Evolutionary conservation across 2,329 filamentous ascomycete genomes (phyloP).

Genomic region (Aspergillus fumigatus): DNA sequence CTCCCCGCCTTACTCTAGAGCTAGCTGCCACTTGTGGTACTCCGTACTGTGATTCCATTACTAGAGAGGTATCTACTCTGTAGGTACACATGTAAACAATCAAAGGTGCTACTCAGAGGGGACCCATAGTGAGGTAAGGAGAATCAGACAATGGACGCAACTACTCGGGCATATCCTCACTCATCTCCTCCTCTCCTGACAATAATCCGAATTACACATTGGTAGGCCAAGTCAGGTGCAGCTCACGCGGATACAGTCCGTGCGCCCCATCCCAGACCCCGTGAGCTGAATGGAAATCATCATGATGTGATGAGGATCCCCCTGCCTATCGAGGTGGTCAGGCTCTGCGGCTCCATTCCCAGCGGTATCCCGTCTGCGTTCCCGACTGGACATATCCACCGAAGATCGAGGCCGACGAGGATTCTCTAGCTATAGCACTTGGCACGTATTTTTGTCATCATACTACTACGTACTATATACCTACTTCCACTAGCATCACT

Average conservation of each 20-base stretch:
- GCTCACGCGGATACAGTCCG: constrained; percentile 21
- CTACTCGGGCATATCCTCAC: no score
- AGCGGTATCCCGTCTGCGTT: constrained; percentile 17
- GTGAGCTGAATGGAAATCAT: neutral
- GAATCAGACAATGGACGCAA: no score
- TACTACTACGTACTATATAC: neutral
- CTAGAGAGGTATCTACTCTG: no score
- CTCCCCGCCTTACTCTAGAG: neutral
- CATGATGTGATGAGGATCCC: constrained; percentile 6
- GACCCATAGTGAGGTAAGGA: neutral
- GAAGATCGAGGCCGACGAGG: constrained; percentile 7
- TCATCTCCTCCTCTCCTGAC: constrained; percentile 3
- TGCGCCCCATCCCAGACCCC: constrained; percentile 7
- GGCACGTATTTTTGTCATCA: neutral
- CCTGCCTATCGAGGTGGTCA: constrained; percentile 9
- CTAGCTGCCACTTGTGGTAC: no score
- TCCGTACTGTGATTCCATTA: no score
- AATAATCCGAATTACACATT: constrained; percentile 1
- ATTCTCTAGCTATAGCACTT: neutral
- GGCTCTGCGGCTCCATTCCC: constrained; percentile 18
- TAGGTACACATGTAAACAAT: no score
- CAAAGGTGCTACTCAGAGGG: neutral
- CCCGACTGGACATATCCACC: constrained; percentile 4
- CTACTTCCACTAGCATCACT: neutral
- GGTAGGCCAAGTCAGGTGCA: constrained; percentile 11